Evolutionary conservation across 805 yeast genomes (phyloP), one percentile per base, ranked within the genome.

Genomic region (Ogataea ramenticola): DNA sequence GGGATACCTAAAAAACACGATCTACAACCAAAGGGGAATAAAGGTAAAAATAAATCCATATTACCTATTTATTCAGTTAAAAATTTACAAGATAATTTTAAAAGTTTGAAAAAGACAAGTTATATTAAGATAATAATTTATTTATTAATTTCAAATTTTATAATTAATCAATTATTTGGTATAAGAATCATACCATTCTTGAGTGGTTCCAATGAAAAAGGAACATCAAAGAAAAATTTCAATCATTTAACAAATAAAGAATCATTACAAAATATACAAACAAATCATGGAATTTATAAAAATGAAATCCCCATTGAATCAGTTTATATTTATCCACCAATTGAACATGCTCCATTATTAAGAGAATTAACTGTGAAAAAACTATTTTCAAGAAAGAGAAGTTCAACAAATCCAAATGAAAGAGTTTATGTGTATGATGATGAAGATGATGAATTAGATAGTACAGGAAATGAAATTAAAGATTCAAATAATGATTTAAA

Each of bases 311-410:
- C 66, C 19, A 74, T 82, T 15, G 61, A 67, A 12, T 70, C 79
- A 17, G 67, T 71, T 33, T 71, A 77, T 54, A 80, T 85, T 14
- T 84, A 74, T 55, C 93, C 93, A n/a, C 74, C 79, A n/a, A 71
- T 83, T 32, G 89, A 84, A 50, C 81, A 84, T 54, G 81, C 86
- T 4, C 76, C 80, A 0, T 58, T 72, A 20, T 66, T 85, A 47
- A 74, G 77, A 50, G 81, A 80, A 46, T 56, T 84, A 41, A 75
- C 79, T 1, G 60, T 78, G 19, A 68, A 71, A 43, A 68, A 71
- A 15, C 61, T 84, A 29, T 80, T 79, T 46, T 69, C 68, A 29
- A 70, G 68, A 39, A 65, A 73, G 40, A 58, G 64, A n/a, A 75
- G 73, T 36, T 55, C 74, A 16, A 75, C 75, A 44, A 51, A 50